A percentile compares a stretch with the other conserved stretches of the same genome.
These are phyloP conservation scores for Stylosanthes scabra DNA, from an alignment of 331 rosid genomes.

Conservation along the genomic window DNA sequence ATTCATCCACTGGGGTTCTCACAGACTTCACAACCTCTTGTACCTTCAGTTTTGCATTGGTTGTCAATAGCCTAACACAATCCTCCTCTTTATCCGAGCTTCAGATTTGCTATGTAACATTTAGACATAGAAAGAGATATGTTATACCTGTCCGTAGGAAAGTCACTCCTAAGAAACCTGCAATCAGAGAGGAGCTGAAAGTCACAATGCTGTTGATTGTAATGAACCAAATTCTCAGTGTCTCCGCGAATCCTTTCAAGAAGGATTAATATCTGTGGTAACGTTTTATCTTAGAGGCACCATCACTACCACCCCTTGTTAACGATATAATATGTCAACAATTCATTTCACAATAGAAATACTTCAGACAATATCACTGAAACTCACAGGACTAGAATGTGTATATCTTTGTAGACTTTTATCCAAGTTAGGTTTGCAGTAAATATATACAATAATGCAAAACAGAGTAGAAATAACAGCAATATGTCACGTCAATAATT, in stretches of 20 bases:
- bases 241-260: slow-evolving; percentile 23
- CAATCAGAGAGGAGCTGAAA: slow-evolving; percentile 13
- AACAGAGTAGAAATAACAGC: background rate
- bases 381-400: background rate
- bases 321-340: background rate
- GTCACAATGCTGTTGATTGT: slow-evolving; percentile 27
- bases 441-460: slow-evolving; percentile 1
- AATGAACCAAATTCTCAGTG: slow-evolving; percentile 25
- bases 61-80: no score
- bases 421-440: slow-evolving; percentile 13
- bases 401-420: background rate
- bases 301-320: background rate
- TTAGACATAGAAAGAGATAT: background rate
- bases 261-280: slow-evolving; percentile 2
- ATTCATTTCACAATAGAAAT: slow-evolving; percentile 1
- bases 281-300: background rate
- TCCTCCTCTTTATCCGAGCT: no score
- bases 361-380: slow-evolving; percentile 3
- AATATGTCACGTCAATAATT: slow-evolving; percentile 12
- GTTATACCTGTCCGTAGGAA: slow-evolving; percentile 72
- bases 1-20: background rate
- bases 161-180: slow-evolving; percentile 74
- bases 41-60: slow-evolving; percentile 22
- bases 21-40: slow-evolving; percentile 41
- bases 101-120: no score